phyloP scores from a whole-genome alignment of 1,284 basidiomycete species.

The Cutaneotrichosporon daszewskae region DNA sequence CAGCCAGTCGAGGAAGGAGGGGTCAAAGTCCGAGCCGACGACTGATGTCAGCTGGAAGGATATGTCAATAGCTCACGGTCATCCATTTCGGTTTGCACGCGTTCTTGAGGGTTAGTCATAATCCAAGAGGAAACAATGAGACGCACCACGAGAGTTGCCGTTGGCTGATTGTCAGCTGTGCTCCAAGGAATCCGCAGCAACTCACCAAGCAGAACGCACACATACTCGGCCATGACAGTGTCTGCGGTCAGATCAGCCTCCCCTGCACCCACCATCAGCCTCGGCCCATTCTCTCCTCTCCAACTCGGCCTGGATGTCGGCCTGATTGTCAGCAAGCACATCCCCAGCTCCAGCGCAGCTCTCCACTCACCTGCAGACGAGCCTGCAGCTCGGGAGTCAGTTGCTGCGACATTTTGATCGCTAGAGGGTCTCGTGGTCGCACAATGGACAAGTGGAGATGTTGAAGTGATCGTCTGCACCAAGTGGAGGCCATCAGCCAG shows the following conservation, averaged over 20 bases:
- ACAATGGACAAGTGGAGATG: too few relatives aligned
- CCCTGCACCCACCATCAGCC: slow-evolving; percentile 24
- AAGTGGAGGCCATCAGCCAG: too few relatives aligned
- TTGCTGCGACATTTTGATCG: too few relatives aligned
- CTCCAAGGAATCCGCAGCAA: neutral
- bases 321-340: slow-evolving; percentile 17
- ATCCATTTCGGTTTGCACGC: slow-evolving; percentile 40
- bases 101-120: slow-evolving; percentile 23
- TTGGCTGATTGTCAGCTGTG: slow-evolving; percentile 25
- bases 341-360: too few relatives aligned
- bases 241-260: slow-evolving; percentile 16
- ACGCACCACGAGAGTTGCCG: slow-evolving; percentile 34
- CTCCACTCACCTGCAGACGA: slow-evolving; percentile 4
- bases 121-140: neutral
- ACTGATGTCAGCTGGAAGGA: slow-evolving; percentile 12
- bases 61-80: slow-evolving; percentile 22
- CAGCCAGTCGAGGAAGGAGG: slow-evolving; percentile 41
- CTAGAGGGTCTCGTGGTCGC: too few relatives aligned
- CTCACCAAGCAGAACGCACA: slow-evolving; percentile 42
- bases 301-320: slow-evolving; percentile 37
- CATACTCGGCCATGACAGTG: slow-evolving; percentile 45
- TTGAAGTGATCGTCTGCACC: too few relatives aligned
- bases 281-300: slow-evolving; percentile 45
- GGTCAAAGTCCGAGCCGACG: slow-evolving; percentile 33
- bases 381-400: neutral